Percentiles rank a stretch among this genome's conserved stretches.
Evolutionary conservation across 495 filamentous ascomycete genomes (phyloP).

Genomic region (Xylaria castorea): DNA sequence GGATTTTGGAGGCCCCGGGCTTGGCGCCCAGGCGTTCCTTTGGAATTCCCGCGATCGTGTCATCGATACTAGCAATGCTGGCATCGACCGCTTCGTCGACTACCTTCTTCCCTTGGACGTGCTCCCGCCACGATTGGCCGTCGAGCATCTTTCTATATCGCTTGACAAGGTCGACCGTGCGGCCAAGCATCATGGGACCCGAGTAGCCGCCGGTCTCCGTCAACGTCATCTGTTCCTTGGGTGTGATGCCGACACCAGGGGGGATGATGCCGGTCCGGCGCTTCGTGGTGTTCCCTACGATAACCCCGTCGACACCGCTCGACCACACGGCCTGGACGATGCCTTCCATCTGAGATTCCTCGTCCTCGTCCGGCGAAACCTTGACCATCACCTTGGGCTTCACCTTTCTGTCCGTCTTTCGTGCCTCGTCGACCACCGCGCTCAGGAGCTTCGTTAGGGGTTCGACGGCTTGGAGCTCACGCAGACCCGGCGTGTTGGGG

Average conservation of each 20-base stretch:
- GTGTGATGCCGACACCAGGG: slow-evolving; percentile 64
- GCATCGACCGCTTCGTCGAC: slow-evolving; percentile 43
- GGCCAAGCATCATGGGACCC: slow-evolving; percentile 83
- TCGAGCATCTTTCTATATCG: slow-evolving; percentile 81
- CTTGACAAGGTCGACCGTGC: slow-evolving; percentile 75
- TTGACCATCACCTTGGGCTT: slow-evolving; percentile 95
- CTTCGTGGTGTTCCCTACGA: slow-evolving; percentile 98
- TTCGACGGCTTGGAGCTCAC: slow-evolving; percentile 79
- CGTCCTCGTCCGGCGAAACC: slow-evolving; percentile 93
- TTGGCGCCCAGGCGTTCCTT: slow-evolving; percentile 34
- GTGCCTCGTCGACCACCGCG: slow-evolving; percentile 81
- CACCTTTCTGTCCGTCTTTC: slow-evolving; percentile 66
- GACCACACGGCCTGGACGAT: slow-evolving; percentile 86
- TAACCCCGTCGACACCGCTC: slow-evolving; percentile 89
- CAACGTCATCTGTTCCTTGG: slow-evolving; percentile 69
- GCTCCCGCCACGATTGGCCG: slow-evolving; percentile 42
- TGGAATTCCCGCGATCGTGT: slow-evolving; percentile 36
- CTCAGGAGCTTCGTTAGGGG: slow-evolving; percentile 80
- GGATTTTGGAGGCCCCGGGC: not conserved
- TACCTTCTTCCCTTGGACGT: slow-evolving; percentile 31
- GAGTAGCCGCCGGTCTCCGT: slow-evolving; percentile 87
- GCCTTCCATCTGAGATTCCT: slow-evolving; percentile 77
- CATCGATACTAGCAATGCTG: slow-evolving; percentile 38
- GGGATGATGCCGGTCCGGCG: slow-evolving; percentile 73
- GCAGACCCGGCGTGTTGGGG: slow-evolving; percentile 91